phyloP scores from a whole-genome alignment of 495 filamentous ascomycete genomes.

The Parathielavia appendiculata region DNA sequence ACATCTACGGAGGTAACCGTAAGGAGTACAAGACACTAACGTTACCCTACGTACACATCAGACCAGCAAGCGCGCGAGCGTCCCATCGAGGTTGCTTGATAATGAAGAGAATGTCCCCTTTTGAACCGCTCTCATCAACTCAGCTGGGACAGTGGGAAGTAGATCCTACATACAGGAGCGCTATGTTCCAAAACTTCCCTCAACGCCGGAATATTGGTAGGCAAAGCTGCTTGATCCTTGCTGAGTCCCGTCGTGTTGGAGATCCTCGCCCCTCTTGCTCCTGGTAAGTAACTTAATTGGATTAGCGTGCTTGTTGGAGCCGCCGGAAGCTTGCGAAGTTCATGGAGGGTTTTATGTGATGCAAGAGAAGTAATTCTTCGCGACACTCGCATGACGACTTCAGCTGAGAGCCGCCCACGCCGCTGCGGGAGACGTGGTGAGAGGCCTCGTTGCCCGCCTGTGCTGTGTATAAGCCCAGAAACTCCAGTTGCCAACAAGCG shows the following conservation, averaged over 20 bases:
- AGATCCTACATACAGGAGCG: not conserved
- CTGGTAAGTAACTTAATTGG: no score
- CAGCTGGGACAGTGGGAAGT: not conserved
- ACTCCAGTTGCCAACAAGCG: no score
- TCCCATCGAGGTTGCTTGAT: not conserved
- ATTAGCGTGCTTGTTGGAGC: no score
- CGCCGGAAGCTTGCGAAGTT: no score
- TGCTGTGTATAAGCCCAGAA: no score
- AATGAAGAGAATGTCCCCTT: not conserved
- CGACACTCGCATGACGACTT: not conserved
- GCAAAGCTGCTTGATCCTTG: not conserved
- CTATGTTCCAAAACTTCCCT: not conserved
- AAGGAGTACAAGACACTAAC: no score
- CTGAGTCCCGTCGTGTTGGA: not conserved
- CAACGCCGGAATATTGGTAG: conserved; percentile 3
- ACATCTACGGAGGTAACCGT: no score
- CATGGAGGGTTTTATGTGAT: no score
- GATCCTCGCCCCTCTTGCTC: no score
- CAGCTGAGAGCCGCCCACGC: not conserved
- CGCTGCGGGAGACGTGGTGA: no score
- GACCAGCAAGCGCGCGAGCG: not conserved
- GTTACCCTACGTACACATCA: not conserved
- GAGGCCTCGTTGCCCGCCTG: no score
- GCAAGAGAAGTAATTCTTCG: no score
- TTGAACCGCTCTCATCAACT: not conserved